Evolutionary conservation across 306 rosid species (phyloP), one percentile per base, ranked within the genome.

Genomic region (Dalbergia oliveri): DNA sequence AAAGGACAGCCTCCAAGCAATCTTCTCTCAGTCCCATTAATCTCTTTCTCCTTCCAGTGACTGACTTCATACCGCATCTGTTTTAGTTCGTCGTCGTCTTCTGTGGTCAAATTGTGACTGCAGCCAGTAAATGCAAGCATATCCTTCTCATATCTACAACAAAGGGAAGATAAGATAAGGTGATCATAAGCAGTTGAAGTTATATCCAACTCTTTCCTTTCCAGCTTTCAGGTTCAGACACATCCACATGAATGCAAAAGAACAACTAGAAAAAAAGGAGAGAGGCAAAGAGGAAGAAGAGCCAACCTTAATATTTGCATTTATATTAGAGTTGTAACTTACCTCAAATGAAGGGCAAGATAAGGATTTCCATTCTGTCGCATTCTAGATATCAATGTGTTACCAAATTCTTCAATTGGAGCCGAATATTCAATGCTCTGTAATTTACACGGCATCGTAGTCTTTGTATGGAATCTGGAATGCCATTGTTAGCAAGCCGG

Each of bases 41-140:
- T 95, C 79, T 95, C 99, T 81, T 93, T 95, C 89, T 95, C 98
- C 89, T 95, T 95, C 99, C 99, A 95, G 88, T 95, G 99, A 81
- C 89, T 66, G 26, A 95, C 97, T 90, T 91, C 98, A 75, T 90
- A 88, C 57, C 99, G 90, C 99, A 95, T 93, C 84, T 61, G 94
- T 50, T 71, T 73, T 63, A 95, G 88, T 87, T 93, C 93, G 34
- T 93, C 93, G 18, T 87, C 96, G 81, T 95, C 99, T 77, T 88
- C 94, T 68, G 84, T 88, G 11, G 93, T 91, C 93, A 95, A 89
- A 84, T 81, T 89, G 82, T 95, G 97, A 75, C 99, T 90, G 91
- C 99, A 93, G 65, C 99, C 99, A 4, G 97, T 95, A 83, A 95
- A 95, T 64, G 99, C 93, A 86, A 95, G 98, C 99, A 95, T 95